Conservation (phyloP, 306 rosid species). For the Echinosophora koreensis region DNA sequence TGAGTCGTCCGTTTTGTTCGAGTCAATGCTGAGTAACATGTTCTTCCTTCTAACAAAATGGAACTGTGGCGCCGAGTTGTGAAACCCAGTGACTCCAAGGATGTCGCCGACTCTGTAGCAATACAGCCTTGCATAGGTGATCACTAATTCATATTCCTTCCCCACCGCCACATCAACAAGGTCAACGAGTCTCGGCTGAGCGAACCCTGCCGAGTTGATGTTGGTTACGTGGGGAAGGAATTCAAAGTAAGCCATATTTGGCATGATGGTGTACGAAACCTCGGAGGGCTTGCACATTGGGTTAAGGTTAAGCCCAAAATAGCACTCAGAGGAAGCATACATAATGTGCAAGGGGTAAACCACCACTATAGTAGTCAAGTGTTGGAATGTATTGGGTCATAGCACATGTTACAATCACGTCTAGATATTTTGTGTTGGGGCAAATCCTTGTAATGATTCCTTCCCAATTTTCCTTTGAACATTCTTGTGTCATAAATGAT, state of each 20-base stretch:
- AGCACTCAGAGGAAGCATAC: conserved; percentile 93
- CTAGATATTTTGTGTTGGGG: conserved; percentile 85
- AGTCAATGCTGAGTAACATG: conserved; percentile 80
- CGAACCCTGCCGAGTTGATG: neutral
- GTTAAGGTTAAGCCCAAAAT: conserved; percentile 83
- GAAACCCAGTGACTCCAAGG: conserved; percentile 82
- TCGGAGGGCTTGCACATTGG: conserved; percentile 78
- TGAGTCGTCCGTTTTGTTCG: conserved; percentile 82
- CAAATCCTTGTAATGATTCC: conserved; percentile 78
- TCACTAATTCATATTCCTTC: conserved; percentile 75
- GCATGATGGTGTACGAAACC: conserved; percentile 88
- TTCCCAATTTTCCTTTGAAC: conserved; percentile 69
- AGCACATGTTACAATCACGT: conserved; percentile 86
- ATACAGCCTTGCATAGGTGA: conserved; percentile 72
- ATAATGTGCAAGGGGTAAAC: conserved; percentile 76
- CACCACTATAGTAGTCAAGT: conserved; percentile 78
- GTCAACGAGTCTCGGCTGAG: conserved; percentile 50
- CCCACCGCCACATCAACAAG: conserved; percentile 75
- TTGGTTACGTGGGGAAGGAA: conserved; percentile 59
- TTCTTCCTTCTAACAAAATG: conserved; percentile 75
- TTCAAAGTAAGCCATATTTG: conserved; percentile 93
- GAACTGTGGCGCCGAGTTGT: conserved; percentile 86
- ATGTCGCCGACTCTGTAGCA: conserved; percentile 88
- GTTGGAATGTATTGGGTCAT: conserved; percentile 94
- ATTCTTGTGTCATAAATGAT: conserved; percentile 52